These are phyloP conservation scores for Hysterangium stoloniferum DNA, from an alignment of 768 basidiomycete genomes.

Conservation along the genomic window DNA sequence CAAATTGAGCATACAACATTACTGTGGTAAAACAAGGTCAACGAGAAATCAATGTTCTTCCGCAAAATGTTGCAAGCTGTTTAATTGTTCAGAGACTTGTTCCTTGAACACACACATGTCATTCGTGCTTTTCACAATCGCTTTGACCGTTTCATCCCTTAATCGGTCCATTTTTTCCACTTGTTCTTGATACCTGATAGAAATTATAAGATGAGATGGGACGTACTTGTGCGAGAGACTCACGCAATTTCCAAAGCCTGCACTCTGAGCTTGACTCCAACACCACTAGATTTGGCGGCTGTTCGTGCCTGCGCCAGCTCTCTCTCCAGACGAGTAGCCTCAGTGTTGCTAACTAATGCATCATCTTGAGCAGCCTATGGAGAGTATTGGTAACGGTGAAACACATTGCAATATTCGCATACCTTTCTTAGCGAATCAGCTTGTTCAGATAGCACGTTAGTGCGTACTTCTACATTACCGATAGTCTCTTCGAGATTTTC, in stretches of 20 bases:
- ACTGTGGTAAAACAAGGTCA: not conserved
- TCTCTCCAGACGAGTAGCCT: constrained; percentile 59
- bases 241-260: constrained; percentile 74
- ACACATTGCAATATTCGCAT: constrained; percentile 18
- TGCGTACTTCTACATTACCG: constrained; percentile 65
- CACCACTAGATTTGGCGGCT: constrained; percentile 71
- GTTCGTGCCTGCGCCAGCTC: constrained; percentile 69
- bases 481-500: constrained; percentile 80
- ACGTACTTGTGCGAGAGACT: constrained; percentile 20
- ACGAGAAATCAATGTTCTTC: constrained; percentile 9
- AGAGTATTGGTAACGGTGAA: not conserved
- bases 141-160: constrained; percentile 72
- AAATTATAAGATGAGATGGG: constrained; percentile 8
- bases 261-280: constrained; percentile 71
- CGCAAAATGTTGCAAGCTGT: constrained; percentile 17
- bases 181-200: constrained; percentile 60
- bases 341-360: constrained; percentile 53
- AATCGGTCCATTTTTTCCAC: constrained; percentile 65
- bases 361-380: constrained; percentile 71
- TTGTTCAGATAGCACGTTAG: constrained; percentile 58
- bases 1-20: not conserved
- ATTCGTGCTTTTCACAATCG: constrained; percentile 77
- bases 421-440: constrained; percentile 81
- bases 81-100: constrained; percentile 63
- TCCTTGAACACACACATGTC: constrained; percentile 79